Percentiles rank a stretch among this genome's conserved stretches.
Evolutionary conservation across 2,329 filamentous ascomycete species (phyloP).

Genomic region (Botrytis cinerea): DNA sequence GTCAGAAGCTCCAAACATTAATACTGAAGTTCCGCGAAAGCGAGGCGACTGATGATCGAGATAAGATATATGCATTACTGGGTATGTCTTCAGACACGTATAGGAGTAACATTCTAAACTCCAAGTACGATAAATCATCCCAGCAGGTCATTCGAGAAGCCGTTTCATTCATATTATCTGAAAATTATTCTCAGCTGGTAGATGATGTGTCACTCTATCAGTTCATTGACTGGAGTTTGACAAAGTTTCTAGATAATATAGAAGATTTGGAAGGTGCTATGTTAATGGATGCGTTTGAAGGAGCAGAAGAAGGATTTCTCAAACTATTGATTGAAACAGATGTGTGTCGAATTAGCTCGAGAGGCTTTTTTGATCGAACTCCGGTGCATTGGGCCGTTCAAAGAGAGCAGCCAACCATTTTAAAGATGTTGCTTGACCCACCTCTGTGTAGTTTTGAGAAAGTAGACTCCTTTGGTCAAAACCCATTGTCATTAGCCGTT

Average conservation of each 20-base stretch:
- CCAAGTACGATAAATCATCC: not conserved
- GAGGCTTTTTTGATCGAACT: conserved; percentile 20
- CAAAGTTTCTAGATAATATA: conserved; percentile 3
- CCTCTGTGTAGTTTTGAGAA: not conserved
- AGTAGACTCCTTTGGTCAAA: not conserved
- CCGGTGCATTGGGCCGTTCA: conserved; percentile 12
- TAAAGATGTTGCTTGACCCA: conserved; percentile 16
- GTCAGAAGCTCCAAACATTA: conserved; percentile 22
- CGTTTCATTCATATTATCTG: not conserved
- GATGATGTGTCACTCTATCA: not conserved
- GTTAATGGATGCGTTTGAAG: not conserved
- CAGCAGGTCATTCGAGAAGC: not conserved
- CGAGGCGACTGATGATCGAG: conserved; percentile 26
- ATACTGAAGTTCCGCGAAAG: conserved; percentile 26
- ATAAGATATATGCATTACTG: conserved; percentile 27
- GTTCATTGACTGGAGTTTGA: conserved; percentile 10
- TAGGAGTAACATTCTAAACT: not conserved
- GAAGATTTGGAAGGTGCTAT: not conserved
- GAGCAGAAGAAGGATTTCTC: not conserved
- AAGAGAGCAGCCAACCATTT: not conserved
- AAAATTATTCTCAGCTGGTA: not conserved
- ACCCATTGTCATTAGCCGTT: not conserved
- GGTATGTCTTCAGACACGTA: not conserved
- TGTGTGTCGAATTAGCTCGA: conserved; percentile 19
- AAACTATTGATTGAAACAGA: conserved; percentile 23